Conservation (phyloP, 345 rosid species). For the Dimocarpus longan region DNA sequence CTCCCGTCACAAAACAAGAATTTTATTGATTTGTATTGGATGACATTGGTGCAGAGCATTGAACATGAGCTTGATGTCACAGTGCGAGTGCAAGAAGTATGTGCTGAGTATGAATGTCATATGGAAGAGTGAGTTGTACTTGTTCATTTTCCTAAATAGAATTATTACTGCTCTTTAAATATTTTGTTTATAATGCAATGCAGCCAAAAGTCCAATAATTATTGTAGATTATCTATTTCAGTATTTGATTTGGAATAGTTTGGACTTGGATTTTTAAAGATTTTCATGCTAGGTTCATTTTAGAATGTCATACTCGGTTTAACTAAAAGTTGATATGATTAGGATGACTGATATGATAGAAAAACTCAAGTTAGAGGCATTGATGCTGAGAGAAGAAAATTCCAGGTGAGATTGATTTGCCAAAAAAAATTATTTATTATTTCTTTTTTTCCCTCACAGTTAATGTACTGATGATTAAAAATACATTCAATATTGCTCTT, state of each 20-base stretch:
- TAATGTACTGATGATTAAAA: constrained; percentile 8
- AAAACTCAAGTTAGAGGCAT: constrained; percentile 60
- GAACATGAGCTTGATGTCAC: constrained; percentile 60
- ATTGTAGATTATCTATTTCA: background rate
- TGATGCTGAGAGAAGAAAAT: constrained; percentile 57
- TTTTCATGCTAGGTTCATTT: too few relatives aligned
- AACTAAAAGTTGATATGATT: background rate
- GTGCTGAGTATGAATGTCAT: constrained; percentile 73
- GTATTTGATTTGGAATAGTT: background rate
- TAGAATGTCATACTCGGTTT: background rate
- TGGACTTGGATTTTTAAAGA: background rate
- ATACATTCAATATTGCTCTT: constrained; percentile 16
- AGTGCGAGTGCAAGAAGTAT: constrained; percentile 50
- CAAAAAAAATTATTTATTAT: constrained; percentile 4
- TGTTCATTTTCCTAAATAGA: background rate
- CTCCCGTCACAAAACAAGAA: background rate
- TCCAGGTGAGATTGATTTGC: constrained; percentile 40
- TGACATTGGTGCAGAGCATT: constrained; percentile 46
- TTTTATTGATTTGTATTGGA: constrained; percentile 10
- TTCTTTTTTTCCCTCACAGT: constrained; percentile 2
- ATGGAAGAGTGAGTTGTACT: constrained; percentile 67
- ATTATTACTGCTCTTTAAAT: background rate
- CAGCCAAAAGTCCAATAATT: background rate
- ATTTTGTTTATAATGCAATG: background rate
- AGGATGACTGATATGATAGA: constrained; percentile 74